Evolutionary conservation across 2,329 filamentous ascomycete genomes (phyloP), one percentile per base, ranked within the genome.

Genomic region (Ramularia endophylla): DNA sequence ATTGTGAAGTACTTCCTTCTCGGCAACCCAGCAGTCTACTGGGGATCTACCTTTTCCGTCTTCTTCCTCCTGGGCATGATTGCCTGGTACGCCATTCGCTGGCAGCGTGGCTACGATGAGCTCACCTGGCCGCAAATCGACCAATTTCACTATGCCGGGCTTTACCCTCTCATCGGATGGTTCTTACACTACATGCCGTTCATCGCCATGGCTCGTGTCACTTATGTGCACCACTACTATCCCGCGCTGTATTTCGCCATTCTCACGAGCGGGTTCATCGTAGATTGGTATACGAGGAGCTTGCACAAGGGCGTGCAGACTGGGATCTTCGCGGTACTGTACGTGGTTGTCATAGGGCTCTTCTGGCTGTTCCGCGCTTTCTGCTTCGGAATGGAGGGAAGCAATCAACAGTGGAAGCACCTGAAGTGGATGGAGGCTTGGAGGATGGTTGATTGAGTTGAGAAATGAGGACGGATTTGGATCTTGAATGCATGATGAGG

Each of bases 141-240:
- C 64, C 87, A 92, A 53, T 90, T 98, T 60, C 88, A 95, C 66
- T 97, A 95, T 66, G 76, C 89, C 8, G 92, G 86, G 36, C 62
- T 98, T 44, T 98, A 98, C 66, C 90, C 92, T 7, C 73, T 90
- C 42, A 76, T 92, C 41, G 92, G 92, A 48, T 98, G 92, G 92
- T 82, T 95, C 67, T 75, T 98, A 36, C 92, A 98, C 69, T 98
- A 95, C 65, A 70, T 95, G 48, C 92, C 92, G 1, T 98, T 97
- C 67, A 79, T 95, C 58, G 80, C 92, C 60, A 98, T 98, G 94
- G 92, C 88, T 8, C 87, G 92, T 74, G 92, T 98, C 47, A 98
- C 92, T 12, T 98, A 98, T 60, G 92, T 98, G 40, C 92, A 98
- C 66, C 92, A 98, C 71, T 98, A 98, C 74, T 98, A 97, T 66